A percentile compares a stretch with the other conserved stretches of the same genome.
phyloP scores from a whole-genome alignment of 495 filamentous ascomycete genomes.

The Neurospora hispaniola region DNA sequence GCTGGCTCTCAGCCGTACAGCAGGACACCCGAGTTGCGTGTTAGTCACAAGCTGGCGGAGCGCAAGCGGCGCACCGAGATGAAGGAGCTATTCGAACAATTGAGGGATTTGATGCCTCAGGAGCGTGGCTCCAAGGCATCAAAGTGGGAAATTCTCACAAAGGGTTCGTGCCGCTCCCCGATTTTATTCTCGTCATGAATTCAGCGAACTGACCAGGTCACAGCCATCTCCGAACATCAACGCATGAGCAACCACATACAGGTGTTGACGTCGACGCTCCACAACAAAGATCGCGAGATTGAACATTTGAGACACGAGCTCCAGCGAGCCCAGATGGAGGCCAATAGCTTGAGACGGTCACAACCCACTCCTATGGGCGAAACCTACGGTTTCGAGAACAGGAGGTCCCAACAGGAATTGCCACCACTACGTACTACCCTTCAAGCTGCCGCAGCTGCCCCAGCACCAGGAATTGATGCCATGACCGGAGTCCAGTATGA shows the following conservation, averaged over 20 bases:
- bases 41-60: conserved; percentile 94
- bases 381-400: conserved; percentile 20
- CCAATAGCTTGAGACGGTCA: conserved; percentile 29
- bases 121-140: conserved; percentile 87
- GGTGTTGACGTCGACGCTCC: conserved; percentile 24
- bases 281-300: conserved; percentile 29
- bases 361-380: conserved; percentile 12
- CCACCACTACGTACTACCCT: conserved; percentile 35
- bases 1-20: conserved; percentile 70
- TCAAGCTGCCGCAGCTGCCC: conserved; percentile 8
- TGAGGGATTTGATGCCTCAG: conserved; percentile 73
- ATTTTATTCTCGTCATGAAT: not conserved
- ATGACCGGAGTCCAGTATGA: conserved; percentile 50
- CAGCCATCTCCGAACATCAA: conserved; percentile 47
- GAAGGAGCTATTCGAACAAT: conserved; percentile 89
- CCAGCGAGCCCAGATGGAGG: not conserved
- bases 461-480: conserved; percentile 28
- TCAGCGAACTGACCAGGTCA: conserved; percentile 4
- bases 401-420: conserved; percentile 30
- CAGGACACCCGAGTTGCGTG: conserved; percentile 84
- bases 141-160: conserved; percentile 98
- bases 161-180: conserved; percentile 48
- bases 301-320: conserved; percentile 39
- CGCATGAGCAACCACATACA: conserved; percentile 30
- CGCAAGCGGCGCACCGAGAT: conserved; percentile 94